These are phyloP conservation scores for Volutella citrinella DNA, from an alignment of 2,329 filamentous ascomycete species.

Conservation along the genomic window DNA sequence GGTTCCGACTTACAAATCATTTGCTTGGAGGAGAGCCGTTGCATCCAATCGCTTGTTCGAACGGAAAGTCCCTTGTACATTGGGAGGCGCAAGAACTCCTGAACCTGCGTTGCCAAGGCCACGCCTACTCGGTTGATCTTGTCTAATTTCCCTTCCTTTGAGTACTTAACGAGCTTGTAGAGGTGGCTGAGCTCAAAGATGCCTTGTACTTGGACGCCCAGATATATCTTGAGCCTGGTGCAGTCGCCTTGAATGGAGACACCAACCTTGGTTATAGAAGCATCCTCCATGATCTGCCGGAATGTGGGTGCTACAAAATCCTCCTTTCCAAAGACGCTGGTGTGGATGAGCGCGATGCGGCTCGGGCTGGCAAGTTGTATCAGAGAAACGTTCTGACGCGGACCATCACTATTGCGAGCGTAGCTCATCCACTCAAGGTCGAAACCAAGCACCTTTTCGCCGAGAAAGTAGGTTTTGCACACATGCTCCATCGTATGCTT, in stretches of 20 bases:
- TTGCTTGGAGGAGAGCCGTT: slow-evolving; percentile 59
- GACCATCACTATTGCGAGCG: slow-evolving; percentile 41
- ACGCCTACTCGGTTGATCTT: slow-evolving; percentile 66
- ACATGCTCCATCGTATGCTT: slow-evolving; percentile 65
- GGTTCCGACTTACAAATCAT: slow-evolving; percentile 57
- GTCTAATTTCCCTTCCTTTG: slow-evolving; percentile 44
- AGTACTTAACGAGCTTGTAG: slow-evolving; percentile 72
- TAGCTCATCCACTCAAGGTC: slow-evolving; percentile 79
- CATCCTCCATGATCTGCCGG: slow-evolving; percentile 68
- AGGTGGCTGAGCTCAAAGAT: slow-evolving; percentile 81
- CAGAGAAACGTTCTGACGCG: slow-evolving; percentile 71
- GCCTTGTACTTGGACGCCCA: slow-evolving; percentile 63
- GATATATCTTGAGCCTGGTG: slow-evolving; percentile 63
- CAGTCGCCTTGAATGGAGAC: slow-evolving; percentile 72
- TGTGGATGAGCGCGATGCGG: slow-evolving; percentile 77
- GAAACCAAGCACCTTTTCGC: slow-evolving; percentile 74
- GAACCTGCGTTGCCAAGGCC: slow-evolving; percentile 64
- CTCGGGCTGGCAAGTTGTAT: slow-evolving; percentile 79
- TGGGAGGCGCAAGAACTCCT: slow-evolving; percentile 69
- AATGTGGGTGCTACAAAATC: slow-evolving; percentile 71
- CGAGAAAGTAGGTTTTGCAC: slow-evolving; percentile 60
- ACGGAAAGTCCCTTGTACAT: slow-evolving; percentile 71
- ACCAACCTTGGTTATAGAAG: slow-evolving; percentile 69
- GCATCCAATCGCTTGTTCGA: slow-evolving; percentile 72
- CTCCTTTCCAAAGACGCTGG: slow-evolving; percentile 59